Conservation (phyloP, 1,284 basidiomycete species). For the Marasmius oreades region DNA sequence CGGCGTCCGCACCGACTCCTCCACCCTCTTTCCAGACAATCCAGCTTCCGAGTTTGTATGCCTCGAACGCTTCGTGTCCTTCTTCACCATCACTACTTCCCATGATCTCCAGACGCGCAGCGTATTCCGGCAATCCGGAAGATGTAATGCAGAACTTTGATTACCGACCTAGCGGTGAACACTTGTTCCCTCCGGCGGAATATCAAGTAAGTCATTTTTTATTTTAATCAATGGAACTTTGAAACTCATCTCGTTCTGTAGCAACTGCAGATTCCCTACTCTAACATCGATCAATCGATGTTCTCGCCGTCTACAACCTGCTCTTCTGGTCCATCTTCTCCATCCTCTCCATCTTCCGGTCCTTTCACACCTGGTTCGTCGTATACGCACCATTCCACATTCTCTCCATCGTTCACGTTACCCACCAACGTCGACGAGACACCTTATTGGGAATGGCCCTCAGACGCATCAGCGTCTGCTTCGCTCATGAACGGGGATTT, state of each 20-base stretch:
- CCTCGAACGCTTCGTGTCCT: conserved; percentile 58
- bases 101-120: conserved; percentile 53
- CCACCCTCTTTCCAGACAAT: conserved; percentile 57
- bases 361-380: conserved; percentile 33
- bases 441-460: conserved; percentile 4
- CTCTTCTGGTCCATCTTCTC: conserved; percentile 32
- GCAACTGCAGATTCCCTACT: conserved; percentile 1
- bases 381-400: conserved; percentile 17
- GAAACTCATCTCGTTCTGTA: conserved; percentile 9
- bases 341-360: conserved; percentile 28
- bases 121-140: conserved; percentile 44
- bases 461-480: background rate
- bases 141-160: conserved; percentile 43
- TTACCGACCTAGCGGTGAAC: conserved; percentile 34
- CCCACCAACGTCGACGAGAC: conserved; percentile 2
- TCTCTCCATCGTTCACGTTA: conserved; percentile 18
- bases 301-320: conserved; percentile 15
- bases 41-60: conserved; percentile 58
- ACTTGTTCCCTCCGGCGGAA: conserved; percentile 27
- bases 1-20: conserved; percentile 51
- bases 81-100: conserved; percentile 56
- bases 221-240: background rate
- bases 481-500: conserved; percentile 11
- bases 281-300: conserved; percentile 13
- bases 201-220: conserved; percentile 30